phyloP scores from a whole-genome alignment of 2,329 filamentous ascomycete genomes.

The Teratosphaeriaceae sp. region DNA sequence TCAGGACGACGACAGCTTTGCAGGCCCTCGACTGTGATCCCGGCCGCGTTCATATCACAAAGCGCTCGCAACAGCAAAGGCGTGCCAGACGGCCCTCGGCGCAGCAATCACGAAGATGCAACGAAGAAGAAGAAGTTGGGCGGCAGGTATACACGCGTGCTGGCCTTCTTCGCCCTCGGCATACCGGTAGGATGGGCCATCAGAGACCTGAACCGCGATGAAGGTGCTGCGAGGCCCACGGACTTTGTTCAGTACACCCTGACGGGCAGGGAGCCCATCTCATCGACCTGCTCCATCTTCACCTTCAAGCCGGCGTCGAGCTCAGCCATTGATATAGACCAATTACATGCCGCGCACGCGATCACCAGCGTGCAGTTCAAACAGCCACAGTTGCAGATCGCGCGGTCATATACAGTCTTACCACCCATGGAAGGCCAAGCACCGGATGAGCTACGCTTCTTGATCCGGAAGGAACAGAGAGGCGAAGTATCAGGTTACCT shows the following conservation, averaged over 20 bases:
- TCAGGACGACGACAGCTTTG: too few species aligned
- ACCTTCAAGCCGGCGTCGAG: constrained; percentile 46
- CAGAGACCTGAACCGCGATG: background rate
- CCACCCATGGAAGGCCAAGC: constrained; percentile 44
- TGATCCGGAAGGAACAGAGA: constrained; percentile 68
- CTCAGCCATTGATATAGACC: constrained; percentile 13
- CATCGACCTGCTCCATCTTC: constrained; percentile 62
- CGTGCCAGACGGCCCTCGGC: too few species aligned
- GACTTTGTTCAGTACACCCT: constrained; percentile 50
- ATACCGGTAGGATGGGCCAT: constrained; percentile 5
- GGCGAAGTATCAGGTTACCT: constrained; percentile 87
- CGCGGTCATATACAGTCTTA: constrained; percentile 82
- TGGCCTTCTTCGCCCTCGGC: background rate
- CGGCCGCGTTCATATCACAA: too few species aligned
- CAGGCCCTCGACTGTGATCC: too few species aligned
- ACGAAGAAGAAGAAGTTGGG: background rate
- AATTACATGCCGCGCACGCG: constrained; percentile 39
- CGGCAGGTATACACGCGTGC: background rate
- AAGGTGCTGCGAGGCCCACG: constrained; percentile 1
- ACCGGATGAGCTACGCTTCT: constrained; percentile 53
- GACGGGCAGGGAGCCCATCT: constrained; percentile 54
- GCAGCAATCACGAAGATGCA: constrained; percentile 1
- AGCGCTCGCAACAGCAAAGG: too few species aligned
- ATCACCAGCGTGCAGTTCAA: constrained; percentile 90
- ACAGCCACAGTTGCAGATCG: constrained; percentile 90